These are phyloP conservation scores for Combretum micranthum DNA, from an alignment of 345 rosid species.

Conservation along the genomic window DNA sequence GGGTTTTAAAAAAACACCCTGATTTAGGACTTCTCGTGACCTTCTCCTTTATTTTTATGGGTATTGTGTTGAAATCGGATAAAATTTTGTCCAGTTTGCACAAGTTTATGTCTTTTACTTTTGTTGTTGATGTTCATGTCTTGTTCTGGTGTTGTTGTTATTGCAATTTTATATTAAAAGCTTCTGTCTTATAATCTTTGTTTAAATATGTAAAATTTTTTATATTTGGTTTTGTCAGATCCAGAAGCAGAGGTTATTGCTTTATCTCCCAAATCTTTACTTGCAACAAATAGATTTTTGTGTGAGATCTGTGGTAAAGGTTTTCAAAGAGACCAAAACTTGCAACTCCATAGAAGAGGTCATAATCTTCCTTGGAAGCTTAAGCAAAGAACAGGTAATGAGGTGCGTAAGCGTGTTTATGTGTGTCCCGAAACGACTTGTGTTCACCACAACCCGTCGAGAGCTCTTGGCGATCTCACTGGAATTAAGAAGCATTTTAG, in stretches of 20 bases:
- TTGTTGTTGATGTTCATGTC: no score
- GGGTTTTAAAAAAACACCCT: no score
- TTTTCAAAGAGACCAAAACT: slow-evolving; percentile 72
- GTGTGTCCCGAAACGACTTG: slow-evolving; percentile 70
- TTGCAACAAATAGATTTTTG: slow-evolving; percentile 62
- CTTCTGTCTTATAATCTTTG: background rate
- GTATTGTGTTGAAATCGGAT: no score
- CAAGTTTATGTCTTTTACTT: no score
- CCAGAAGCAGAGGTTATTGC: slow-evolving; percentile 73
- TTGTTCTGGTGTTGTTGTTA: background rate
- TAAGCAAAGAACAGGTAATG: slow-evolving; percentile 36
- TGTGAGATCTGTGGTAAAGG: slow-evolving; percentile 86
- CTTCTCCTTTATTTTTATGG: no score
- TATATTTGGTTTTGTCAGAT: slow-evolving; percentile 27
- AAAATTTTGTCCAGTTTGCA: no score
- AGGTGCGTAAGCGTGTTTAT: slow-evolving; percentile 60
- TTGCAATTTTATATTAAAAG: background rate
- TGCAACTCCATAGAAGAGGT: slow-evolving; percentile 75
- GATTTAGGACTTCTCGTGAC: no score
- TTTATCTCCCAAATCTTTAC: slow-evolving; percentile 50
- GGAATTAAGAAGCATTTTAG: slow-evolving; percentile 76
- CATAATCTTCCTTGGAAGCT: slow-evolving; percentile 84
- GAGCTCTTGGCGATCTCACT: slow-evolving; percentile 85
- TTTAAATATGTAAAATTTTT: background rate
- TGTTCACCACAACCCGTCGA: slow-evolving; percentile 56